Evolutionary conservation across 495 filamentous ascomycete genomes (phyloP).

Genomic region (Jackrogersella multiformis): DNA sequence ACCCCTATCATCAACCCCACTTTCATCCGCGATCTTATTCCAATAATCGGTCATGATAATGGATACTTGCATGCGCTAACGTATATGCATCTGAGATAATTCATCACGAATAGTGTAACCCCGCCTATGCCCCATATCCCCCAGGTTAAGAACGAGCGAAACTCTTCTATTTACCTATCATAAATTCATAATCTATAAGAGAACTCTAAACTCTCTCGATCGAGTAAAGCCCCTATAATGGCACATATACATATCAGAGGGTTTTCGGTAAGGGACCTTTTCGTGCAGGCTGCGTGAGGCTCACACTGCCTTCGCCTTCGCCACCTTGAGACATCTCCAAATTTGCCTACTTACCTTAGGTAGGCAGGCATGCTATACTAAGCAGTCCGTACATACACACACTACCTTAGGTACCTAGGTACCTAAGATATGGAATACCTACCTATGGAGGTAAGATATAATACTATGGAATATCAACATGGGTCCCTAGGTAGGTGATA

Average conservation of each 20-base stretch:
- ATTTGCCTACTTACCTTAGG: not conserved
- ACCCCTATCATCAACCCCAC: not conserved
- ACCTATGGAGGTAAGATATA: too few relatives aligned
- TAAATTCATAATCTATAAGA: too few relatives aligned
- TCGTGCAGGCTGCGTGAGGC: not conserved
- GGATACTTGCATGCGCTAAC: conserved; percentile 1
- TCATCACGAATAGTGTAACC: not conserved
- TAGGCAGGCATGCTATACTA: not conserved
- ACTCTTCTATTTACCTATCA: too few relatives aligned
- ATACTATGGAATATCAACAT: not conserved
- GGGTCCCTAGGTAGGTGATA: not conserved
- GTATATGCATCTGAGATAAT: not conserved
- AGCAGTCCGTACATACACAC: not conserved
- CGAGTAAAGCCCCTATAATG: too few relatives aligned
- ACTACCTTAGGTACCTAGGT: too few relatives aligned
- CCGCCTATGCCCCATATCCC: not conserved
- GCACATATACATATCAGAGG: not conserved
- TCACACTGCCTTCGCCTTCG: not conserved
- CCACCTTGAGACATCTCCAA: not conserved
- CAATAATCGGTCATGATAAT: not conserved
- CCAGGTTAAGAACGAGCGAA: too few relatives aligned
- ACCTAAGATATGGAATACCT: too few relatives aligned
- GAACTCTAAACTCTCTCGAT: too few relatives aligned
- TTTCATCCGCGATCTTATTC: conserved; percentile 6
- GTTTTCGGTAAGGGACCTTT: conserved; percentile 5